Percentiles rank a stretch among this genome's conserved stretches.
These are phyloP conservation scores for Mikania micrantha DNA, from an alignment of 129 eudicot genomes.

Conservation along the genomic window DNA sequence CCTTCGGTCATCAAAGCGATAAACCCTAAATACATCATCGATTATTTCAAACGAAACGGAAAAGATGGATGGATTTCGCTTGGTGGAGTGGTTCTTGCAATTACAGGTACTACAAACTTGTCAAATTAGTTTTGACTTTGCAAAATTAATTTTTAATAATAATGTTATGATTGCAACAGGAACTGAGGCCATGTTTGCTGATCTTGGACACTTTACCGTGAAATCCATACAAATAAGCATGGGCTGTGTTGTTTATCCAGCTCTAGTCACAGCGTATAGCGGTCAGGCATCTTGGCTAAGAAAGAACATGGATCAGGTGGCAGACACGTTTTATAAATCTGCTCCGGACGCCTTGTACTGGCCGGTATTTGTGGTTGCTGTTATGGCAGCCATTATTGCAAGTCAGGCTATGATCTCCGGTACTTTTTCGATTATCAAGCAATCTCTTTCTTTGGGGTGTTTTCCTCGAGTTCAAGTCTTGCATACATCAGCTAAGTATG, in stretches of 20 bases:
- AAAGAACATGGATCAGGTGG: constrained; percentile 22
- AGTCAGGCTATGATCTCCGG: constrained; percentile 72
- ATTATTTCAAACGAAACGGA: no score
- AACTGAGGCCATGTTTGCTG: constrained; percentile 67
- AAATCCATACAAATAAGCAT: constrained; percentile 68
- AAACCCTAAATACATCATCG: no score
- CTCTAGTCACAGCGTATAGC: constrained; percentile 44
- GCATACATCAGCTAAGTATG: no score
- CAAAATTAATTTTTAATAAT: not conserved
- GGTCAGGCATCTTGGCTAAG: constrained; percentile 68
- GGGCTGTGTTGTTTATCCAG: constrained; percentile 55
- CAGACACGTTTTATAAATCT: no score
- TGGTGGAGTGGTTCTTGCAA: no score
- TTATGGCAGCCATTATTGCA: constrained; percentile 61
- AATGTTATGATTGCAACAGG: constrained; percentile 31
- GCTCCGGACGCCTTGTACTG: constrained; percentile 47
- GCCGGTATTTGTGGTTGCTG: constrained; percentile 66
- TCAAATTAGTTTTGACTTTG: no score
- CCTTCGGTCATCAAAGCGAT: no score
- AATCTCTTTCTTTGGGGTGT: constrained; percentile 59
- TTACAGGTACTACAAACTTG: no score
- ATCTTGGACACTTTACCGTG: constrained; percentile 69
- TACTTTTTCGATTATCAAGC: constrained; percentile 59
- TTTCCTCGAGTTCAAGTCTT: no score
- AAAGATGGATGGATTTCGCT: no score